phyloP scores from a whole-genome alignment of 164 flowering plant species.

The Piper longum region DNA sequence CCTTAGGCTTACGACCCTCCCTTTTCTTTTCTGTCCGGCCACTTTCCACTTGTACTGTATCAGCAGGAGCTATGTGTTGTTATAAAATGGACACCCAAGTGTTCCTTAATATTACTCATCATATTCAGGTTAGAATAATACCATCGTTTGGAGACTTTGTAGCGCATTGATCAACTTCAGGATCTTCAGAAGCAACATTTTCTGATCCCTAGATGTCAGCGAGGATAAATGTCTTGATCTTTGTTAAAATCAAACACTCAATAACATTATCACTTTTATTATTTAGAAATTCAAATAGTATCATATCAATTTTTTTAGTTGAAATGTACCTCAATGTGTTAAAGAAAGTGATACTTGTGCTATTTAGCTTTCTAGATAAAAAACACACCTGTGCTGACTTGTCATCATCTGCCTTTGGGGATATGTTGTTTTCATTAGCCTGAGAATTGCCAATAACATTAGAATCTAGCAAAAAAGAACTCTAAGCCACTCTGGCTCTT shows the following conservation, averaged over 20 bases:
- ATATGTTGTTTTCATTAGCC: conserved; percentile 21
- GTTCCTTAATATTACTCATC: conserved; percentile 18
- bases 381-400: conserved; percentile 26
- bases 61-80: conserved; percentile 10
- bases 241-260: background rate
- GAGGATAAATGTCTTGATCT: background rate
- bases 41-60: conserved; percentile 13
- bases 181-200: conserved; percentile 16
- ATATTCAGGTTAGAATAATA: conserved; percentile 15
- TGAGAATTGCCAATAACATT: conserved; percentile 6
- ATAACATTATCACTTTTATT: background rate
- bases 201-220: conserved; percentile 25
- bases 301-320: too few species aligned
- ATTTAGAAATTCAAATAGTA: too few species aligned
- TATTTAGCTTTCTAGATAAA: too few species aligned
- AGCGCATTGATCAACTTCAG: conserved; percentile 21
- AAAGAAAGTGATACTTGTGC: too few species aligned
- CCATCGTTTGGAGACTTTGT: conserved; percentile 40
- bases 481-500: background rate
- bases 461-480: background rate
- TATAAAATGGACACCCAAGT: conserved; percentile 9
- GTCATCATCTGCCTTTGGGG: conserved; percentile 12
- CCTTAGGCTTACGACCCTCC: conserved; percentile 19
- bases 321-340: too few species aligned
- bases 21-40: conserved; percentile 15